phyloP scores from a whole-genome alignment of 257 asterid genomes.

The Fraxinus pennsylvanica region DNA sequence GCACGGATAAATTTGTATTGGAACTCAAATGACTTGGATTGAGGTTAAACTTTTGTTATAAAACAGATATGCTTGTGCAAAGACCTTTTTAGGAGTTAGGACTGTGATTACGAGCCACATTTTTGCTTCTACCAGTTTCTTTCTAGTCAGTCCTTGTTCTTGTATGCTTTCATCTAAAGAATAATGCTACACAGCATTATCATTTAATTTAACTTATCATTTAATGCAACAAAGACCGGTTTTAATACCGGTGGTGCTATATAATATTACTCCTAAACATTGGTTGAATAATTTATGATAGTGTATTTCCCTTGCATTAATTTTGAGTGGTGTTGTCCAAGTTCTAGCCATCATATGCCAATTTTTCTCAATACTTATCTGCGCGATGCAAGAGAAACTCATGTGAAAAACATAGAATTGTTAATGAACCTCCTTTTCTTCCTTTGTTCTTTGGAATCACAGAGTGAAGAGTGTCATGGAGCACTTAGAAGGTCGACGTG shows the following conservation, averaged over 20 bases:
- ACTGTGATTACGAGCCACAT: not conserved
- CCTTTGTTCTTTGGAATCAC: conserved; percentile 26
- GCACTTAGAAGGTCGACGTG: conserved; percentile 83
- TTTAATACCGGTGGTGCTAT: too few species aligned
- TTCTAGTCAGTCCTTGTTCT: conserved; percentile 1
- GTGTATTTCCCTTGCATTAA: conserved; percentile 5
- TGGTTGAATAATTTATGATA: not conserved
- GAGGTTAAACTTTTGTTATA: not conserved
- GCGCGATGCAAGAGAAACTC: not conserved
- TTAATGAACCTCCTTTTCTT: not conserved
- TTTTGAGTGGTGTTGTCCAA: not conserved
- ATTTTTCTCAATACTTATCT: not conserved
- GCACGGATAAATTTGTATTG: not conserved
- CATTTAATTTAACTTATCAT: too few species aligned
- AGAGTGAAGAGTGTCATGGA: conserved; percentile 91
- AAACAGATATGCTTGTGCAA: not conserved
- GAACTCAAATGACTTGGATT: not conserved
- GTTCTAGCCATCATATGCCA: not conserved
- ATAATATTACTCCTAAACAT: too few species aligned
- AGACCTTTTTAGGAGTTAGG: not conserved
- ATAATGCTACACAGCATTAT: too few species aligned
- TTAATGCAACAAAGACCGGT: too few species aligned
- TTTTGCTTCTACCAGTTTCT: not conserved
- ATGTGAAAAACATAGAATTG: not conserved
- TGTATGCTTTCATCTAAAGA: not conserved